These are phyloP conservation scores for Colletotrichum eleusines DNA, from an alignment of 2,329 filamentous ascomycete species.

Conservation along the genomic window DNA sequence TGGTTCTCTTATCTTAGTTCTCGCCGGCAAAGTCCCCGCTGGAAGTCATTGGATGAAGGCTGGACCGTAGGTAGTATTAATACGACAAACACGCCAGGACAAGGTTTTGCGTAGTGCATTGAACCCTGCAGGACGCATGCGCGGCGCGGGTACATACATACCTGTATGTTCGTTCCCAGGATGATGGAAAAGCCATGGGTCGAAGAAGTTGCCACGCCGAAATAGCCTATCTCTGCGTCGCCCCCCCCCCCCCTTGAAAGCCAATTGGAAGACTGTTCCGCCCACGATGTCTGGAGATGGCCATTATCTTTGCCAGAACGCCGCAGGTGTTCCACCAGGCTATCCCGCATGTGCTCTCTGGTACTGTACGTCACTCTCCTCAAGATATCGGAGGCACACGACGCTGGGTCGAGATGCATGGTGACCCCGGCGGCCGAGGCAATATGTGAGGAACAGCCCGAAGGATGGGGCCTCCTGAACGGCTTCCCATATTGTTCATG, in stretches of 20 bases:
- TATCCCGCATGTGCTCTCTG: conserved; percentile 21
- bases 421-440: neutral
- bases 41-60: neutral
- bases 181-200: conserved; percentile 9
- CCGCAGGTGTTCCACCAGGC: conserved; percentile 26
- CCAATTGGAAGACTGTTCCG: conserved; percentile 4
- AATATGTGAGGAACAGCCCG: neutral
- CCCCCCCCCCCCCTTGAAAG: neutral
- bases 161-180: no score
- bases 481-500: conserved; percentile 3
- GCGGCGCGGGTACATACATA: no score
- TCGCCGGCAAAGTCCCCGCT: neutral
- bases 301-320: neutral
- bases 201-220: neutral
- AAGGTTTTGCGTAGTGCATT: conserved; percentile 17
- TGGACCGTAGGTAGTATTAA: neutral
- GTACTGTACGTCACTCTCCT: conserved; percentile 27
- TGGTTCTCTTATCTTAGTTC: neutral
- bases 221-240: neutral
- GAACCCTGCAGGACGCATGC: neutral
- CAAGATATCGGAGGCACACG: conserved; percentile 4
- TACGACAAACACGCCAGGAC: conserved; percentile 13
- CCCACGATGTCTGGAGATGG: neutral
- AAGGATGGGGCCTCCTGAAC: conserved; percentile 15
- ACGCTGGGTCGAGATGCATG: conserved; percentile 9